phyloP scores from a whole-genome alignment of 306 rosid genomes.

The Prunus salicina region DNA sequence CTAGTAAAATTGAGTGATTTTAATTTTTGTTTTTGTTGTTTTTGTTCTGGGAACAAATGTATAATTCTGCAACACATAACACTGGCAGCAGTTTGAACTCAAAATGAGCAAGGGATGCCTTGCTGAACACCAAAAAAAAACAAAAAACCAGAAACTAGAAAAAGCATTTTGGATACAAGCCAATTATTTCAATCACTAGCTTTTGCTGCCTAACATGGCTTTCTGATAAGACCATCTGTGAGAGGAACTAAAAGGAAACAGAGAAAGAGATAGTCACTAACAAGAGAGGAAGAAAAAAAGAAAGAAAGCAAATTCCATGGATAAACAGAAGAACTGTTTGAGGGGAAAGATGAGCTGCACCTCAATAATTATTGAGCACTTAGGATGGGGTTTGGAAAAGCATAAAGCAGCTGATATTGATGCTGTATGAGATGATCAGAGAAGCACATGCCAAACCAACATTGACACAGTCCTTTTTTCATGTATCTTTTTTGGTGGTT shows the following conservation, averaged over 20 bases:
- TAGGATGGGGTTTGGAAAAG: conserved; percentile 39
- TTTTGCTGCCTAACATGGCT: conserved; percentile 20
- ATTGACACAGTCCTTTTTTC: conserved; percentile 36
- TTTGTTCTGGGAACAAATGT: not conserved
- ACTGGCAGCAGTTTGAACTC: not conserved
- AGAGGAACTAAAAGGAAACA: not conserved
- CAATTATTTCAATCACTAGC: conserved; percentile 6
- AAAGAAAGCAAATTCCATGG: conserved; percentile 31
- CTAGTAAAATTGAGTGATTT: not conserved
- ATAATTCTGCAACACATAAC: not conserved
- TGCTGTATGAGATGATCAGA: conserved; percentile 58
- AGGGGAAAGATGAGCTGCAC: conserved; percentile 59
- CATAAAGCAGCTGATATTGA: conserved; percentile 71
- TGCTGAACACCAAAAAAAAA: not conserved
- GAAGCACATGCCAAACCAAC: conserved; percentile 72
- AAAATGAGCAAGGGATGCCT: not conserved
- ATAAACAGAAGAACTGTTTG: not conserved
- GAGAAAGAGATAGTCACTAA: conserved; percentile 25
- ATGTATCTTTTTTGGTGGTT: not conserved
- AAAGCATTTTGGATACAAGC: not conserved
- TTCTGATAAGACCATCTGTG: conserved; percentile 7
- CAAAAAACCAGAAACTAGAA: not conserved
- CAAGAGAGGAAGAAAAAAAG: not conserved
- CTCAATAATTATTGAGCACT: conserved; percentile 66
- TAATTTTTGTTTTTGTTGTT: too few relatives aligned